Evolutionary conservation across 108 stramenopile genomes (phyloP), one percentile per base, ranked within the genome.

Genomic region (Stephanodiscus minutulus): DNA sequence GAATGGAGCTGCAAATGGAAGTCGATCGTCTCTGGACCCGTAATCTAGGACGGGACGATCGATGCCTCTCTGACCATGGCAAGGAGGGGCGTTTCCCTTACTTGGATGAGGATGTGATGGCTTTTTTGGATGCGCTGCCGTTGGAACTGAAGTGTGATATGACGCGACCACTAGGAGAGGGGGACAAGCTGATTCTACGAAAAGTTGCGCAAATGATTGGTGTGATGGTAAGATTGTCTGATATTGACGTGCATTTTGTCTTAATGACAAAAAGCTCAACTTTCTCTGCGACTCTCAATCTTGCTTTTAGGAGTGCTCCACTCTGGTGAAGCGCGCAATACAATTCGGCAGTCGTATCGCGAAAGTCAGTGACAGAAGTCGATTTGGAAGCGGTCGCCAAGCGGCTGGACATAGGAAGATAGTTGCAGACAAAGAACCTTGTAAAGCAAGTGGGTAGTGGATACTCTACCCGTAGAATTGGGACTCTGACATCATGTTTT

Each of bases 41-140:
- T 2, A 98, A 98, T 79, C 82, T 97, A 11, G 97, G 97, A 46
- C 80, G 99, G 15, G 99, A 99, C 71, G 99, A 99, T 83, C 83
- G 99, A 20, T 80, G 92, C 36, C 77, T 97, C 24, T 79, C 91
- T 7, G 96, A 95, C 67, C 90, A 88, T 41, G 95, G 97, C 5
- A 85, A 86, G 55, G 99, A 99, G 74, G 93, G 88, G 6, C 82
- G 99, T 10, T 96, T 92, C 61, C 97, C 97, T 0, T 99, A 86
- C 72, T 70, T 99, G 70, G 99, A 99, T 83, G 90, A 95, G 52
- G 73, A 87, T 67, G 92, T 98, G 8, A 75, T 91, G 46, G 60
- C 77, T 1, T 91, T 69, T 50, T 36, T 97, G 58, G 67, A 72
- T 35, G 29, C 37, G 33, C 41, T 92, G 57, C 86, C 85, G 0